phyloP scores from a whole-genome alignment of 1,284 basidiomycete species.

The Tilletia setariae region DNA sequence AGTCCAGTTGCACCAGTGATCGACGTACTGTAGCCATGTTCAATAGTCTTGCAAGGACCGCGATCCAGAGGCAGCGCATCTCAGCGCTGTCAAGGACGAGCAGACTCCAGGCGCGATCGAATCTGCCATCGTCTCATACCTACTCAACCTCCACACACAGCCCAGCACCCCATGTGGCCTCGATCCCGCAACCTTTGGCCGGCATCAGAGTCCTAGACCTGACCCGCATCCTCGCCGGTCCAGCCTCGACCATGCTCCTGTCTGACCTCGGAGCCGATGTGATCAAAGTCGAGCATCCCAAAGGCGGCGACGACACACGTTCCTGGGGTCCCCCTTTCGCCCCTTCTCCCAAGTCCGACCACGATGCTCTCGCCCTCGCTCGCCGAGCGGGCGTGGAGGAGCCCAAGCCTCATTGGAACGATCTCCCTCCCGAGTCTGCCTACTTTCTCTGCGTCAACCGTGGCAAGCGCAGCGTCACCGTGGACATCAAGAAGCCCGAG shows the following conservation, averaged over 20 bases:
- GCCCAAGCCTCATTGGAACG: constrained; percentile 39
- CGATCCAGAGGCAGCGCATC: too few relatives aligned
- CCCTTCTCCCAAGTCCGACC: constrained; percentile 19
- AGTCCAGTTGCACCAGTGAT: too few relatives aligned
- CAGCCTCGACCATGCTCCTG: constrained; percentile 73
- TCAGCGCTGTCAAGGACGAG: too few relatives aligned
- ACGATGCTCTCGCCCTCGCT: constrained; percentile 52
- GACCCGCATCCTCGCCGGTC: constrained; percentile 82
- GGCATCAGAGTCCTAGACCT: constrained; percentile 80
- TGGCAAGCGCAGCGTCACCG: constrained; percentile 77
- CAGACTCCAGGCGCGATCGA: too few relatives aligned
- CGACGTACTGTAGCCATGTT: too few relatives aligned
- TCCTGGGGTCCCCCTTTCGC: constrained; percentile 48
- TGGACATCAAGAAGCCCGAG: constrained; percentile 76
- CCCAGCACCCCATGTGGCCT: constrained; percentile 19
- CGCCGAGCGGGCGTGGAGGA: constrained; percentile 60
- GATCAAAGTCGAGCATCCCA: constrained; percentile 62
- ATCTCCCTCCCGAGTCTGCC: constrained; percentile 79
- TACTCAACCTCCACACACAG: too few relatives aligned
- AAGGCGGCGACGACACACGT: constrained; percentile 84
- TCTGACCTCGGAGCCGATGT: constrained; percentile 85
- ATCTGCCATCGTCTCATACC: too few relatives aligned
- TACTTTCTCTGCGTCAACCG: constrained; percentile 88
- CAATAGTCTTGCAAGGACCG: too few relatives aligned
- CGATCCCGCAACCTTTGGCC: constrained; percentile 65